Conservation (phyloP, 257 asterid genomes). For the Eucommia ulmoides region DNA sequence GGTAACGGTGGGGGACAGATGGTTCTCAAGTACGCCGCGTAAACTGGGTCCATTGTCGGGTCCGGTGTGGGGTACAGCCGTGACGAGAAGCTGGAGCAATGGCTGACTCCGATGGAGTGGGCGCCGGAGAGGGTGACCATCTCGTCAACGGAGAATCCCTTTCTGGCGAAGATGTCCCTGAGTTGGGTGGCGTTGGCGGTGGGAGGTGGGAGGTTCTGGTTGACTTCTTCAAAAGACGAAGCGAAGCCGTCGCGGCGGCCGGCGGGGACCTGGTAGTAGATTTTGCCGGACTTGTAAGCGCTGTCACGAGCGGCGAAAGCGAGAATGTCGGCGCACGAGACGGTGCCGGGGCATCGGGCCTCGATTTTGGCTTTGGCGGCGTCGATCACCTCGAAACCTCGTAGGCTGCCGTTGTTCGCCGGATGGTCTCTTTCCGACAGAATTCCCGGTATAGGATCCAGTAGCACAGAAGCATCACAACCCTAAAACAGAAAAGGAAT, state of each 20-base stretch:
- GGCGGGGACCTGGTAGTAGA: conserved; percentile 25
- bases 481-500: too few species aligned
- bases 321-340: conserved; percentile 32
- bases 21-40: conserved; percentile 8
- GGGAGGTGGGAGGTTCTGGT: conserved; percentile 15
- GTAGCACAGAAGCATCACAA: conserved; percentile 34
- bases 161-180: conserved; percentile 14
- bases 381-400: conserved; percentile 40
- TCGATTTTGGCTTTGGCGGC: conserved; percentile 23
- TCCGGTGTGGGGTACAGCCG: conserved; percentile 17
- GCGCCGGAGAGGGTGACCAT: conserved; percentile 45
- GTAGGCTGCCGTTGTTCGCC: conserved; percentile 15
- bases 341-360: conserved; percentile 25
- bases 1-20: conserved; percentile 4
- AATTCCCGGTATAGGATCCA: conserved; percentile 17
- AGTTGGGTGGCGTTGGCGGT: conserved; percentile 13
- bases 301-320: conserved; percentile 34
- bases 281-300: conserved; percentile 12
- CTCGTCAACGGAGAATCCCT: conserved; percentile 24
- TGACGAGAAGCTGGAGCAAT: conserved; percentile 16
- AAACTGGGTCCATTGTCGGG: conserved; percentile 17
- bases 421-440: conserved; percentile 15
- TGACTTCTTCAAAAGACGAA: conserved; percentile 12
- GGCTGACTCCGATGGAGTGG: conserved; percentile 29
- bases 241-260: conserved; percentile 28